phyloP scores from a whole-genome alignment of 1,139 yeast genomes.

The Petasospora fabianii region DNA sequence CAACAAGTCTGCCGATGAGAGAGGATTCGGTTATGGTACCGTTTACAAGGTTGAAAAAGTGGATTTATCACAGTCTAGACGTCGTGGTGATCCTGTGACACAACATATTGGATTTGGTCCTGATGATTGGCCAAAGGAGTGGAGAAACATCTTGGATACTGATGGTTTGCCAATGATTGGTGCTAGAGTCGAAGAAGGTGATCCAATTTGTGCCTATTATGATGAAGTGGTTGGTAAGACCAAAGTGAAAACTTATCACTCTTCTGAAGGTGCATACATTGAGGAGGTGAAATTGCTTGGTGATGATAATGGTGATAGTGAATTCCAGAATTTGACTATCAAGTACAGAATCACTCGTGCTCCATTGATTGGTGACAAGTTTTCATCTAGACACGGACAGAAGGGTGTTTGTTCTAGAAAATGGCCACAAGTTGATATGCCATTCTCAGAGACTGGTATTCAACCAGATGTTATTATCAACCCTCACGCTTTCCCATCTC shows the following conservation, averaged over 20 bases:
- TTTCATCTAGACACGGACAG: conserved; percentile 98
- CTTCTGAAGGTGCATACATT: conserved; percentile 90
- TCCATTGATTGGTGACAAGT: conserved; percentile 96
- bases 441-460: conserved; percentile 92
- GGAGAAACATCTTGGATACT: conserved; percentile 83
- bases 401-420: conserved; percentile 99
- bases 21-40: conserved; percentile 98
- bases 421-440: conserved; percentile 97
- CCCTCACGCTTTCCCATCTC: conserved; percentile 99
- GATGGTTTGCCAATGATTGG: conserved; percentile 96
- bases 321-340: conserved; percentile 80
- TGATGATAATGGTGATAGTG: conserved; percentile 74
- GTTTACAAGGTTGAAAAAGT: conserved; percentile 92
- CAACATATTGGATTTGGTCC: conserved; percentile 94
- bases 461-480: conserved; percentile 97
- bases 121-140: conserved; percentile 87
- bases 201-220: conserved; percentile 88
- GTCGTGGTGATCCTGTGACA: conserved; percentile 91
- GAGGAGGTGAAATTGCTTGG: conserved; percentile 93
- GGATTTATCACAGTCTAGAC: conserved; percentile 72
- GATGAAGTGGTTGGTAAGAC: conserved; percentile 93
- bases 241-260: conserved; percentile 87
- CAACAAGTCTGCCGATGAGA: conserved; percentile 93
- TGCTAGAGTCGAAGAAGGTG: conserved; percentile 86
- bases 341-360: conserved; percentile 89